phyloP scores from a whole-genome alignment of 805 yeast species.

The Barnettozyma populi region DNA sequence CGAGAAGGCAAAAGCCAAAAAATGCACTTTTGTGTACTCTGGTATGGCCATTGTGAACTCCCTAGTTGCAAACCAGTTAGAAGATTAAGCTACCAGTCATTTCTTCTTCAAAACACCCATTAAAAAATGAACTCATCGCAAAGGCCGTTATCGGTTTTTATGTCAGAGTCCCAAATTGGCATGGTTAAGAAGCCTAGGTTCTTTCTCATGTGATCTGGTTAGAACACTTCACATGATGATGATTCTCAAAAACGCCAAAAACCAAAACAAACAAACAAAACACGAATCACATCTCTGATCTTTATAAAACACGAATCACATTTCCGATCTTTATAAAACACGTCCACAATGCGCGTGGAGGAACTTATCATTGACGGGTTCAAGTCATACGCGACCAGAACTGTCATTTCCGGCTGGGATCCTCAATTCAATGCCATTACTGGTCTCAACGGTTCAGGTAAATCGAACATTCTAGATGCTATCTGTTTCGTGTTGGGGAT shows the following conservation, averaged over 20 bases:
- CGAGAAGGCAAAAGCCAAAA: conserved; percentile 30
- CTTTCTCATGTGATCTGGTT: neutral
- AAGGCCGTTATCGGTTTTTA: conserved; percentile 62
- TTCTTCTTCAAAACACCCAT: conserved; percentile 75
- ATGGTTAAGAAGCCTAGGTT: neutral
- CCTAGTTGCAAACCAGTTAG: neutral
- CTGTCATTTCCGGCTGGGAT: conserved; percentile 95
- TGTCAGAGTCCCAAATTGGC: neutral
- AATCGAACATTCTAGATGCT: conserved; percentile 93
- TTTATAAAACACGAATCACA: neutral
- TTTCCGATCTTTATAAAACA: neutral
- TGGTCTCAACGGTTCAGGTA: conserved; percentile 96
- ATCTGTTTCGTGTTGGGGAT: conserved; percentile 98
- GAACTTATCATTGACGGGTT: conserved; percentile 96
- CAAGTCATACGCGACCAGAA: conserved; percentile 94
- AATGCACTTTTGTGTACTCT: conserved; percentile 33
- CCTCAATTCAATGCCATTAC: conserved; percentile 95
- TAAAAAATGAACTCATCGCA: conserved; percentile 86
- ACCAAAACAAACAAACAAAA: neutral
- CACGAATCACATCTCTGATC: neutral
- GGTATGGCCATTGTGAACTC: neutral
- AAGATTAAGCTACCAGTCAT: neutral
- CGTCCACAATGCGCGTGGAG: conserved; percentile 50
- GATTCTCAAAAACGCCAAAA: neutral
- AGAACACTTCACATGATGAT: no score